These are phyloP conservation scores for Cornus kousa DNA, from an alignment of 148 eudicot genomes.

Conservation along the genomic window DNA sequence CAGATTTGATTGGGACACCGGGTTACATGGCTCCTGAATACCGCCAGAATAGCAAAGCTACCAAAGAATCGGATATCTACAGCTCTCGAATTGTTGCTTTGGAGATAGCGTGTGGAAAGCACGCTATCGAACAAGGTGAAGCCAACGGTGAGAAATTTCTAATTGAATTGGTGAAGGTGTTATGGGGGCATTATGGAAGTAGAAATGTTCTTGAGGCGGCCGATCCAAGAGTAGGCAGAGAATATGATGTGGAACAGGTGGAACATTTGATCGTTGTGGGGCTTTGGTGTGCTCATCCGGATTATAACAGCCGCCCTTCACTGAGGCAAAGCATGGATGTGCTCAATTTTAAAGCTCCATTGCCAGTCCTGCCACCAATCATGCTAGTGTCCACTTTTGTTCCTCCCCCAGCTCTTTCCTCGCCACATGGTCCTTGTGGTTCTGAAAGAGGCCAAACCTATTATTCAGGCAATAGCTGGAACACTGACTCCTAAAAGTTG, in stretches of 20 bases:
- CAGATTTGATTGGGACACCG: not conserved
- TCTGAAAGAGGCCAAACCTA: too few relatives aligned
- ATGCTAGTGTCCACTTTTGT: not conserved
- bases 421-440: too few relatives aligned
- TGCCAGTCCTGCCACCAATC: conserved; percentile 6
- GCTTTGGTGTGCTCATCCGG: conserved; percentile 19
- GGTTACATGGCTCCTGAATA: not conserved
- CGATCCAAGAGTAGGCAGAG: conserved; percentile 1
- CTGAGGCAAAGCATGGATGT: conserved; percentile 15
- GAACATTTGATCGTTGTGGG: conserved; percentile 3
- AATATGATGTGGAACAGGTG: conserved; percentile 4
- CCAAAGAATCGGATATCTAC: not conserved
- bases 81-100: not conserved
- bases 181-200: not conserved
- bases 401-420: not conserved
- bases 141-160: not conserved
- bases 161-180: not conserved
- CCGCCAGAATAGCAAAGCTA: not conserved
- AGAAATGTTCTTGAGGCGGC: conserved; percentile 7
- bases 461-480: not conserved
- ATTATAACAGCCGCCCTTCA: conserved; percentile 3
- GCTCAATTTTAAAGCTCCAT: conserved; percentile 19
- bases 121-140: not conserved
- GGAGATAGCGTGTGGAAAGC: not conserved
- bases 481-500: not conserved